A percentile compares a stretch with the other conserved stretches of the same genome.
Conservation (phyloP, 768 basidiomycete genomes). For the Rhodotorula kratochvilovae region DNA sequence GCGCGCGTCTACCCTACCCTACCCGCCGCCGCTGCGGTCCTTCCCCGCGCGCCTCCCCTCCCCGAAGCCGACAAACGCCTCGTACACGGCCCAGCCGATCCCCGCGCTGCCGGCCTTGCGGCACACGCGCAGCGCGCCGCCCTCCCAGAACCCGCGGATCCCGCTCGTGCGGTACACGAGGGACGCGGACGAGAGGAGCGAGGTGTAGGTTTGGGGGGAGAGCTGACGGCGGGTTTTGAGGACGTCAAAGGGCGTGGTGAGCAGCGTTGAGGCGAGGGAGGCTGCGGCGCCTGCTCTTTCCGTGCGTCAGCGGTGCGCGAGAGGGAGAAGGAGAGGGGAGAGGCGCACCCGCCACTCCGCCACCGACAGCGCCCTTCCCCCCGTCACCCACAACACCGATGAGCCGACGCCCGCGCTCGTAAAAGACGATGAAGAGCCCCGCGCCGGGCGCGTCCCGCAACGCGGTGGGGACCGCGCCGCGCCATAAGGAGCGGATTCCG, state of each 20-base stretch:
- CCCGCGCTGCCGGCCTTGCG: slow-evolving; percentile 38
- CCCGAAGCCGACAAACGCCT: slow-evolving; percentile 31
- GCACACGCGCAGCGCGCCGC: slow-evolving; percentile 35
- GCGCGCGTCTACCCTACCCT: background rate
- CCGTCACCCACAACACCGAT: slow-evolving; percentile 23
- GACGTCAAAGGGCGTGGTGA: slow-evolving; percentile 41
- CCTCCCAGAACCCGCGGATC: slow-evolving; percentile 38
- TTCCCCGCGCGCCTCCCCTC: slow-evolving; percentile 17
- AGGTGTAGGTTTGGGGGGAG: slow-evolving; percentile 22
- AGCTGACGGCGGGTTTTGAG: slow-evolving; percentile 39
- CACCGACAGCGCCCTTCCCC: slow-evolving; percentile 28
- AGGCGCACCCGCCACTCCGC: slow-evolving; percentile 27
- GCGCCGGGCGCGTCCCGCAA: slow-evolving; percentile 51
- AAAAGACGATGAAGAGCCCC: slow-evolving; percentile 50
- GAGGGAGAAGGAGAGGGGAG: too few relatives aligned
- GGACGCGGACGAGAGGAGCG: slow-evolving; percentile 8
- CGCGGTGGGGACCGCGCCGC: slow-evolving; percentile 51
- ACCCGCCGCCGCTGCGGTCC: slow-evolving; percentile 1
- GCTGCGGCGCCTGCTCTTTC: slow-evolving; percentile 26
- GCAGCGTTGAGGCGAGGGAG: slow-evolving; percentile 35
- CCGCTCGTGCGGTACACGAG: slow-evolving; percentile 16
- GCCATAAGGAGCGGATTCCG: slow-evolving; percentile 48
- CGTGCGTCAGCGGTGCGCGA: background rate
- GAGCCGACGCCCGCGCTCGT: slow-evolving; percentile 44
- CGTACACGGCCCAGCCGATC: slow-evolving; percentile 40